phyloP scores from a whole-genome alignment of 1,284 basidiomycete species.

The Coniophora puteana region DNA sequence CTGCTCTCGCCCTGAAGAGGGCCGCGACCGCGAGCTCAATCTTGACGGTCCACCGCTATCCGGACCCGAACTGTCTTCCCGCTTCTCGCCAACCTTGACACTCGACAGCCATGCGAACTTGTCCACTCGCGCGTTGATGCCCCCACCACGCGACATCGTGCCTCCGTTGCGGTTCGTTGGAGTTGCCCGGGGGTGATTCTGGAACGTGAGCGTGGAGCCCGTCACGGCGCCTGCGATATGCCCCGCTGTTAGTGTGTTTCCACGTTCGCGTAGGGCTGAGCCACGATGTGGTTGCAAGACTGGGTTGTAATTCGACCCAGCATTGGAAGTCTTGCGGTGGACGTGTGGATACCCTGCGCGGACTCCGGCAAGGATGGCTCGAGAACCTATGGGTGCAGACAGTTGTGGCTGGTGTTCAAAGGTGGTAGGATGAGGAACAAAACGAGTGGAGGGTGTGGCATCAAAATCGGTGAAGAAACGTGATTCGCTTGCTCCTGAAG shows the following conservation, averaged over 20 bases:
- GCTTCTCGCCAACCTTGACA: conserved; percentile 53
- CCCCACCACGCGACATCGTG: conserved; percentile 59
- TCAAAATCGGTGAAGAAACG: conserved; percentile 31
- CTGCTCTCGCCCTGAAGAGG: conserved; percentile 19
- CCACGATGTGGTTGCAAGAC: conserved; percentile 32
- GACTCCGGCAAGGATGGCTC: conserved; percentile 66
- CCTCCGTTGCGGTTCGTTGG: conserved; percentile 34
- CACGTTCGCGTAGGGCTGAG: conserved; percentile 32
- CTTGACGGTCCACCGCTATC: conserved; percentile 44
- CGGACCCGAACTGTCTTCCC: conserved; percentile 49
- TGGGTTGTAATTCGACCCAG: conserved; percentile 20
- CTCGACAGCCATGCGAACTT: conserved; percentile 68
- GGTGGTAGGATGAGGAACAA: no score
- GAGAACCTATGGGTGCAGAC: conserved; percentile 65
- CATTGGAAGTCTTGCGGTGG: conserved; percentile 13
- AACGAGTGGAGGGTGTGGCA: conserved; percentile 43
- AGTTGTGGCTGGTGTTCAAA: conserved; percentile 34
- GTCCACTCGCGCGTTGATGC: conserved; percentile 55
- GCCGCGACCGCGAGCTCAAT: conserved; percentile 32
- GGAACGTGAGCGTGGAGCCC: conserved; percentile 7
- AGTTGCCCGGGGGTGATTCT: conserved; percentile 16
- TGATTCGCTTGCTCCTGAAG: conserved; percentile 25
- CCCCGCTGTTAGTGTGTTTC: conserved; percentile 16
- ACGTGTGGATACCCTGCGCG: conserved; percentile 45
- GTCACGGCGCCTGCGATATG: conserved; percentile 12